A percentile compares a stretch with the other conserved stretches of the same genome.
Evolutionary conservation across 192 early-diverging fungal species (phyloP).

Genomic region (Umbelopsis isabellina): DNA sequence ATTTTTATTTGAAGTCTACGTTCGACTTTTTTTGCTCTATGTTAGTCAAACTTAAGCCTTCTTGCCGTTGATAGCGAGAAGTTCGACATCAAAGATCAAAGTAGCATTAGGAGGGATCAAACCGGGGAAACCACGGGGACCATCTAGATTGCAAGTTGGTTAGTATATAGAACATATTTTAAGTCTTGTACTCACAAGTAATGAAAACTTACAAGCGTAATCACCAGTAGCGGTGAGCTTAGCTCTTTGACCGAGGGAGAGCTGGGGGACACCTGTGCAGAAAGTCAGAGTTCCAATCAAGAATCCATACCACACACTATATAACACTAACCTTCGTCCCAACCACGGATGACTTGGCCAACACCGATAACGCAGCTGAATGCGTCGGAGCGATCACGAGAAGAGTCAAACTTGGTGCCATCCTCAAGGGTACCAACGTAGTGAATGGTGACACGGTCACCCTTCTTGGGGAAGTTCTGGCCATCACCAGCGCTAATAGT

Average conservation of each 20-base stretch:
- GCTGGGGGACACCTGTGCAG: conserved; percentile 91
- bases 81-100: conserved; percentile 42
- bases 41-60: neutral
- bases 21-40: neutral
- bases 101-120: conserved; percentile 43
- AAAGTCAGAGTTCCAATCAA: neutral
- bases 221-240: conserved; percentile 83
- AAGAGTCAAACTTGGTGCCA: conserved; percentile 89
- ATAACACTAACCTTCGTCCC: conserved; percentile 53
- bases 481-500: conserved; percentile 52
- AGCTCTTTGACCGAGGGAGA: conserved; percentile 89
- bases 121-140: conserved; percentile 39
- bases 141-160: conserved; percentile 10
- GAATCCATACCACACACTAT: neutral
- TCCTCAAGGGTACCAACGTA: conserved; percentile 61
- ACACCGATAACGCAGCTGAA: conserved; percentile 91
- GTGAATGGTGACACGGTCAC: conserved; percentile 75
- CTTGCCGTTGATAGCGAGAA: conserved; percentile 25
- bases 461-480: conserved; percentile 59
- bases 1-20: neutral
- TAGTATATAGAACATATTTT: neutral
- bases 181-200: neutral
- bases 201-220: conserved; percentile 48
- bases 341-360: conserved; percentile 87
- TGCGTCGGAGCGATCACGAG: conserved; percentile 79